phyloP scores from a whole-genome alignment of 331 rosid genomes.

The Telfairia occidentalis region DNA sequence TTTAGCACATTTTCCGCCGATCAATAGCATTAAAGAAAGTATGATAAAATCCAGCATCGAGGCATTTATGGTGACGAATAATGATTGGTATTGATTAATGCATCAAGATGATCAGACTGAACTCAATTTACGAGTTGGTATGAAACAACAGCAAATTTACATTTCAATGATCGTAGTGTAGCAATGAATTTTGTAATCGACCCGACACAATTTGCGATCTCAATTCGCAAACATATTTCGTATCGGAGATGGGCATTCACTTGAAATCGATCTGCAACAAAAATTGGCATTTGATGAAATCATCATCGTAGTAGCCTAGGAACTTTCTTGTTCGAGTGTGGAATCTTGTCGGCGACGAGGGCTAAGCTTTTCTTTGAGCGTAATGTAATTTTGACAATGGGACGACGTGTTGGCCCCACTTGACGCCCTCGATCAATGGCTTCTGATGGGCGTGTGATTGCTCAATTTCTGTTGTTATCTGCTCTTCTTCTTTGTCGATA shows the following conservation, averaged over 20 bases:
- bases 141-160: not conserved
- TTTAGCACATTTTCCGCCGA: too few relatives aligned
- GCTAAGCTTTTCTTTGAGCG: conserved; percentile 14
- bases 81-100: not conserved
- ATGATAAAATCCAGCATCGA: not conserved
- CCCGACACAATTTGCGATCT: not conserved
- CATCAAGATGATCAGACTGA: not conserved
- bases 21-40: not conserved
- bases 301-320: not conserved
- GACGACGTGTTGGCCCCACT: conserved; percentile 31
- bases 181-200: not conserved
- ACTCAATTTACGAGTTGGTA: not conserved
- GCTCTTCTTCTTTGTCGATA: conserved; percentile 25
- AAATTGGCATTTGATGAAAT: not conserved
- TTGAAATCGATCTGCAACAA: not conserved
- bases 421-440: conserved; percentile 25
- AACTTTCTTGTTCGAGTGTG: conserved; percentile 19
- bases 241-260: not conserved
- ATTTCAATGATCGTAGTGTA: not conserved
- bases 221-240: not conserved
- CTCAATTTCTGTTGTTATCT: conserved; percentile 29
- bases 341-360: conserved; percentile 27
- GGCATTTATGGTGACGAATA: not conserved
- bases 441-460: conserved; percentile 14
- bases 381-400: conserved; percentile 9